phyloP scores from a whole-genome alignment of 257 asterid genomes.

The Solanum piurae region DNA sequence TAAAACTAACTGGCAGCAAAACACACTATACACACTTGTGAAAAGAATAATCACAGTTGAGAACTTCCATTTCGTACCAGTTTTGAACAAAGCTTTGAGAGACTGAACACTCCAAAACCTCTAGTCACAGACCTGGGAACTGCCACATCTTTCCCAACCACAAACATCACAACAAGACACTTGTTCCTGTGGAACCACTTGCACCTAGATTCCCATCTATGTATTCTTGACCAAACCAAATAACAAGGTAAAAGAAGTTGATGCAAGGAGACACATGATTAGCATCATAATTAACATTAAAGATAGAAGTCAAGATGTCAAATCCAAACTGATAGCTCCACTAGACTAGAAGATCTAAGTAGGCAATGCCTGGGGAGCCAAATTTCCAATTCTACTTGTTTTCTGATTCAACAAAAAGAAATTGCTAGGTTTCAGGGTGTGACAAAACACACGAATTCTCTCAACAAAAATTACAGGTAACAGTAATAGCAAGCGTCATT shows the following conservation, averaged over 20 bases:
- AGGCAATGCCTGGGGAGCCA: not conserved
- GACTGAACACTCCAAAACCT: not conserved
- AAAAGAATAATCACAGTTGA: not conserved
- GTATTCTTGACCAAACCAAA: not conserved
- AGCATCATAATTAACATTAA: not conserved
- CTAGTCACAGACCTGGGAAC: not conserved
- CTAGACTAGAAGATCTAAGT: not conserved
- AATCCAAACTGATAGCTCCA: not conserved
- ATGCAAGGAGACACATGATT: not conserved
- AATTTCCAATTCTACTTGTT: not conserved
- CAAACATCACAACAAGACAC: too few species aligned
- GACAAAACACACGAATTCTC: not conserved
- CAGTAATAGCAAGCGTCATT: not conserved
- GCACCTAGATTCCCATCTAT: too few species aligned
- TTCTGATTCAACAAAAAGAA: not conserved
- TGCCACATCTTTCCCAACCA: not conserved
- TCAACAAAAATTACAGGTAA: not conserved
- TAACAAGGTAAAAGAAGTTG: not conserved
- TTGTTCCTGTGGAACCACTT: not conserved
- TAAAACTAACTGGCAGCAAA: not conserved
- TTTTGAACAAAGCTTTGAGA: too few species aligned
- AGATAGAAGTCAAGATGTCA: not conserved
- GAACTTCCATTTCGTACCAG: not conserved
- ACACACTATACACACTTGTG: not conserved
- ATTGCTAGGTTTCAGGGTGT: not conserved